These are phyloP conservation scores for Thraustochytrium striatum DNA, from an alignment of 352 stramenopile species.

Conservation along the genomic window DNA sequence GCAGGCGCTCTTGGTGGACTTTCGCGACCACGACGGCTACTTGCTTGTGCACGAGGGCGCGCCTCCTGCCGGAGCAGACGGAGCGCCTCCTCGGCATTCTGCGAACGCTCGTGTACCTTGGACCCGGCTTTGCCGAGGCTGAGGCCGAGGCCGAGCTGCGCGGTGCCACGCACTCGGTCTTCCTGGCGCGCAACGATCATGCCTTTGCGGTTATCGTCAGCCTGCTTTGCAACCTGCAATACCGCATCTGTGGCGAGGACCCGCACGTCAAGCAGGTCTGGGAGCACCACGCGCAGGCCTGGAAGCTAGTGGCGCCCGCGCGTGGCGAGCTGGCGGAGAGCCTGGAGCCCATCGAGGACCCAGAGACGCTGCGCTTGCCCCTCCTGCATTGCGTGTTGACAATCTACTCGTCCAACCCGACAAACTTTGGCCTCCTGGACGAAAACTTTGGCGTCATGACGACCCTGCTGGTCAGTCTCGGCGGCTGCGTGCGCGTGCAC, in stretches of 20 bases:
- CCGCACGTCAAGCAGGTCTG: constrained; percentile 2
- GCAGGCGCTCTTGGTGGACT: constrained; percentile 25
- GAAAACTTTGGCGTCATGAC: constrained; percentile 46
- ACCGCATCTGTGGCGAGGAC: constrained; percentile 3
- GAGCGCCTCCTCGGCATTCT: constrained; percentile 15
- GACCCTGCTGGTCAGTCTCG: constrained; percentile 38
- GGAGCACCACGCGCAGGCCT: constrained; percentile 22
- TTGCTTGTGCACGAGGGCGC: constrained; percentile 10
- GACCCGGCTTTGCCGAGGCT: constrained; percentile 18
- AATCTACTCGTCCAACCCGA: constrained; percentile 40
- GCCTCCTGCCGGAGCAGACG: background rate
- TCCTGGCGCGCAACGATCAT: constrained; percentile 22
- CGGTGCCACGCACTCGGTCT: constrained; percentile 33
- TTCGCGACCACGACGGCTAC: constrained; percentile 13
- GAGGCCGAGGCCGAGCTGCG: constrained; percentile 25
- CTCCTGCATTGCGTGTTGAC: constrained; percentile 38
- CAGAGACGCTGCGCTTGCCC: constrained; percentile 24
- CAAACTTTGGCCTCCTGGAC: constrained; percentile 46
- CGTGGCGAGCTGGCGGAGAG: background rate
- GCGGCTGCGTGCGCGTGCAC: background rate
- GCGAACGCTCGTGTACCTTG: constrained; percentile 32
- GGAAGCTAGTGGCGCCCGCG: background rate
- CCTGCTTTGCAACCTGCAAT: constrained; percentile 38
- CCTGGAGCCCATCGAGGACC: background rate
- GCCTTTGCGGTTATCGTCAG: constrained; percentile 22